phyloP scores from a whole-genome alignment of 2,329 filamentous ascomycete species.

The Penicillium oxalicum region DNA sequence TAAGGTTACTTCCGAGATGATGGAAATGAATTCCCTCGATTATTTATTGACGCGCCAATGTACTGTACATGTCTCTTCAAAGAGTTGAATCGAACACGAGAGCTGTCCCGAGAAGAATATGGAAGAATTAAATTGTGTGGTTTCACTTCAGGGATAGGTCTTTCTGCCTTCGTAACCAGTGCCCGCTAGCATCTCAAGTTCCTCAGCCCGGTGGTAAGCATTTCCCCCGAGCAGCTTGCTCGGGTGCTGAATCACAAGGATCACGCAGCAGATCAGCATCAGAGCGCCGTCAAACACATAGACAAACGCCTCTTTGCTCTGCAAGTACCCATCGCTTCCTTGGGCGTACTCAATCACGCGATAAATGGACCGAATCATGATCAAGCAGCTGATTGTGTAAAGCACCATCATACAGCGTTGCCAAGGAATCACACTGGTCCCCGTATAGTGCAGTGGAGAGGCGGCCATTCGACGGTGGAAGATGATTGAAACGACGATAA shows the following conservation, averaged over 20 bases:
- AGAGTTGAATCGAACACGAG: no score
- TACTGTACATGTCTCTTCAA: no score
- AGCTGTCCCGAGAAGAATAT: no score
- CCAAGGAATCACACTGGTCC: slow-evolving; percentile 6
- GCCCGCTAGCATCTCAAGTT: slow-evolving; percentile 9
- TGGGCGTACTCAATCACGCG: slow-evolving; percentile 15
- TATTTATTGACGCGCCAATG: no score
- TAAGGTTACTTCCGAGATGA: no score
- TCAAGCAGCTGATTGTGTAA: slow-evolving; percentile 9
- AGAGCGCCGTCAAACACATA: slow-evolving; percentile 14
- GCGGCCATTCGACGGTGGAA: slow-evolving; percentile 17
- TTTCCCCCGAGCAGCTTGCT: slow-evolving; percentile 7
- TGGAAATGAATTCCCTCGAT: no score
- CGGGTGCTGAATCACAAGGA: slow-evolving; percentile 12
- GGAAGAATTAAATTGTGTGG: no score
- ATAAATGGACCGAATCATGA: slow-evolving; percentile 16
- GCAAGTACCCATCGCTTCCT: slow-evolving; percentile 10
- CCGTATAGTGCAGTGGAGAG: slow-evolving; percentile 4
- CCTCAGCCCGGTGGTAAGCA: slow-evolving; percentile 2
- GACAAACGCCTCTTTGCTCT: slow-evolving; percentile 13
- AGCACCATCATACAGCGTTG: slow-evolving; percentile 12
- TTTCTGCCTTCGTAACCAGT: no score
- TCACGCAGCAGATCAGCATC: slow-evolving; percentile 12
- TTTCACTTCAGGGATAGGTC: background rate
- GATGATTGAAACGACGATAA: slow-evolving; percentile 11